Evolutionary conservation across 2,329 filamentous ascomycete species (phyloP).

Genomic region (Scytalidium lignicola): DNA sequence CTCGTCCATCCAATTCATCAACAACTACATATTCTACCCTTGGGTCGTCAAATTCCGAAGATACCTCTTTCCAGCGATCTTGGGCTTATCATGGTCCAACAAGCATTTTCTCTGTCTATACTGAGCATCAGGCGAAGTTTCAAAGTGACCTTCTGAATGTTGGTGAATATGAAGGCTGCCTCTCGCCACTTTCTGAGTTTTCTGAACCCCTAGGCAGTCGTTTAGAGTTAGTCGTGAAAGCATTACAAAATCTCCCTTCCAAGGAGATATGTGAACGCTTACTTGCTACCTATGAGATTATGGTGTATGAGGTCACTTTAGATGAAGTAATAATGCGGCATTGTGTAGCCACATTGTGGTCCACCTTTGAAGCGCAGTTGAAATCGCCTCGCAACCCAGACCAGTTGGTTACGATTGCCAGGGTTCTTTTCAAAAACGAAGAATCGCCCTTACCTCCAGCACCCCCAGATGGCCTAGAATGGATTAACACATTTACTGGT

Average conservation of each 20-base stretch:
- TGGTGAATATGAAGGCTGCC: constrained; percentile 12
- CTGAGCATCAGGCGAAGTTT: constrained; percentile 15
- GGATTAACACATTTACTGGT: constrained; percentile 4
- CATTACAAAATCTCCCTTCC: constrained; percentile 20
- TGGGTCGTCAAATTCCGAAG: neutral
- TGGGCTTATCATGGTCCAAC: constrained; percentile 22
- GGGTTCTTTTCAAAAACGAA: constrained; percentile 22
- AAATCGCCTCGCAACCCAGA: constrained; percentile 13
- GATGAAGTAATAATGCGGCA: constrained; percentile 17
- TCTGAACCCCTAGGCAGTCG: too few relatives aligned
- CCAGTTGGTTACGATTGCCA: constrained; percentile 13
- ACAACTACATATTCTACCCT: too few relatives aligned
- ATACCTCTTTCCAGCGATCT: constrained; percentile 15
- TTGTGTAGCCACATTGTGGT: constrained; percentile 15
- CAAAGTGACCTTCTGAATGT: constrained; percentile 18
- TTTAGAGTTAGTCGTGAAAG: constrained; percentile 10
- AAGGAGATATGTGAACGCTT: constrained; percentile 18
- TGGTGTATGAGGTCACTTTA: constrained; percentile 9
- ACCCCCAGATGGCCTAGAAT: constrained; percentile 20
- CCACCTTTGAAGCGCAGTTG: constrained; percentile 15
- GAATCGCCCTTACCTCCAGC: constrained; percentile 17
- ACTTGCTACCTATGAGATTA: constrained; percentile 5
- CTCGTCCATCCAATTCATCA: too few relatives aligned
- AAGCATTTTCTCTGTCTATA: constrained; percentile 22
- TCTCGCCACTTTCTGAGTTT: too few relatives aligned